Conservation (phyloP, 192 early-diverging fungal species). For the Backusella sp. region DNA sequence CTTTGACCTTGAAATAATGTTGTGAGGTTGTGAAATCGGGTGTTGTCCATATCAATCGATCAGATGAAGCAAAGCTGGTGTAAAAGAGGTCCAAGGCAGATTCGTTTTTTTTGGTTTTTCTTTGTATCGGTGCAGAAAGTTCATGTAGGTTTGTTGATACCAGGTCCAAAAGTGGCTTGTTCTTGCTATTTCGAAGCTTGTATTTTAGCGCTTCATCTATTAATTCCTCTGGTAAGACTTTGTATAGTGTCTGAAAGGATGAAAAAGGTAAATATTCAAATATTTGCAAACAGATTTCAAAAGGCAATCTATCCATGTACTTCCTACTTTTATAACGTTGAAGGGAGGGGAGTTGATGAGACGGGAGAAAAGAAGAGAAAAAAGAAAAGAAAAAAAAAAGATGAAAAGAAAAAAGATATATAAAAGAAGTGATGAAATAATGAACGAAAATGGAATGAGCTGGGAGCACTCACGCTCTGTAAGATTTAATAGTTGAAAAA, state of each 20-base stretch:
- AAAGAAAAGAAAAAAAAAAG: slow-evolving; percentile 16
- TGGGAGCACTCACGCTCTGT: neutral
- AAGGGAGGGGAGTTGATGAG: neutral
- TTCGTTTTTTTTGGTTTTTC: slow-evolving; percentile 23
- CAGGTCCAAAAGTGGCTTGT: slow-evolving; percentile 18
- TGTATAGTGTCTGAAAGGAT: slow-evolving; percentile 16
- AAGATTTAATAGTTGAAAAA: neutral
- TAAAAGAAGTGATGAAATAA: neutral
- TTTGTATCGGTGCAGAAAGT: slow-evolving; percentile 2
- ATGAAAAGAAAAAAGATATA: slow-evolving; percentile 8
- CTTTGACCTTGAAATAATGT: slow-evolving; percentile 31
- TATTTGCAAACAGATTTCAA: slow-evolving; percentile 28
- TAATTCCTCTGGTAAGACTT: slow-evolving; percentile 18
- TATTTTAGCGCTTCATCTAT: slow-evolving; percentile 19
- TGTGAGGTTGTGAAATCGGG: slow-evolving; percentile 15
- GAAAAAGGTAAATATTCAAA: slow-evolving; percentile 26
- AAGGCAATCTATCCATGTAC: slow-evolving; percentile 20
- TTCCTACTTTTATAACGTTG: neutral
- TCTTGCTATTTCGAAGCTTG: slow-evolving; percentile 16
- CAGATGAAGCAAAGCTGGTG: slow-evolving; percentile 6
- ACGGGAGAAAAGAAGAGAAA: neutral
- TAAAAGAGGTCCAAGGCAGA: slow-evolving; percentile 23
- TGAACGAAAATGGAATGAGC: neutral
- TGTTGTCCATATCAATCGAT: slow-evolving; percentile 21
- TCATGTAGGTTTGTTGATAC: slow-evolving; percentile 37